A percentile compares a stretch with the other conserved stretches of the same genome.
phyloP scores from a whole-genome alignment of 1,284 basidiomycete species.

The Marasmius tenuissimus region DNA sequence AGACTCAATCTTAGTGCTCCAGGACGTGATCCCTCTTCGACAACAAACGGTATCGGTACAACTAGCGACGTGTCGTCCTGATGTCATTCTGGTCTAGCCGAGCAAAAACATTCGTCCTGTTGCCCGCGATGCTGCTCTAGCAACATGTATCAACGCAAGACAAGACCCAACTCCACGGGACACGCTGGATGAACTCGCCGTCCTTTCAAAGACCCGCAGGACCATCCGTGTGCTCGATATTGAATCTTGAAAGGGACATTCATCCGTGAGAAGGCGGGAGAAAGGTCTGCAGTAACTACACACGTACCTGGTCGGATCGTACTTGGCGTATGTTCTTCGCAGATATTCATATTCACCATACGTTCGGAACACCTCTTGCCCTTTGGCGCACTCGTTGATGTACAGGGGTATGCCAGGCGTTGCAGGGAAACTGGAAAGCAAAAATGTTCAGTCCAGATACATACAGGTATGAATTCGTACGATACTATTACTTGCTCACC shows the following conservation, averaged over 20 bases:
- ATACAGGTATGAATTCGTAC: conserved; percentile 1
- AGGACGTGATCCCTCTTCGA: too few relatives aligned
- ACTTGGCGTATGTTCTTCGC: conserved; percentile 3
- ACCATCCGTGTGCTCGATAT: background rate
- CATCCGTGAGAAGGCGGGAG: background rate
- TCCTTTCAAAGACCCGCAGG: background rate
- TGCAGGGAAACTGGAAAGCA: conserved; percentile 4
- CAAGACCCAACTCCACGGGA: too few relatives aligned
- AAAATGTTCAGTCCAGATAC: background rate
- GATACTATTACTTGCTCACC: background rate
- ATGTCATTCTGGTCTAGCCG: too few relatives aligned
- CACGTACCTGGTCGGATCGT: conserved; percentile 5
- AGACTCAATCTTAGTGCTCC: too few relatives aligned
- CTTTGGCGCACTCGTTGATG: conserved; percentile 25
- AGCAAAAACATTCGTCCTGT: too few relatives aligned
- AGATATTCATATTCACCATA: conserved; percentile 6
- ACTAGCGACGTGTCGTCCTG: too few relatives aligned
- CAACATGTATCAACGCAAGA: too few relatives aligned
- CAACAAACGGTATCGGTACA: too few relatives aligned
- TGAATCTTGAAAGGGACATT: background rate
- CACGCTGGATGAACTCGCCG: too few relatives aligned
- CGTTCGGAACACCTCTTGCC: conserved; percentile 5
- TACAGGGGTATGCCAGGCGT: conserved; percentile 10
- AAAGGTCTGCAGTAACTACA: too few relatives aligned
- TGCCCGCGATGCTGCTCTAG: too few relatives aligned